These are phyloP conservation scores for Macrolepiota albuminosa DNA, from an alignment of 768 basidiomycete species.

Conservation along the genomic window DNA sequence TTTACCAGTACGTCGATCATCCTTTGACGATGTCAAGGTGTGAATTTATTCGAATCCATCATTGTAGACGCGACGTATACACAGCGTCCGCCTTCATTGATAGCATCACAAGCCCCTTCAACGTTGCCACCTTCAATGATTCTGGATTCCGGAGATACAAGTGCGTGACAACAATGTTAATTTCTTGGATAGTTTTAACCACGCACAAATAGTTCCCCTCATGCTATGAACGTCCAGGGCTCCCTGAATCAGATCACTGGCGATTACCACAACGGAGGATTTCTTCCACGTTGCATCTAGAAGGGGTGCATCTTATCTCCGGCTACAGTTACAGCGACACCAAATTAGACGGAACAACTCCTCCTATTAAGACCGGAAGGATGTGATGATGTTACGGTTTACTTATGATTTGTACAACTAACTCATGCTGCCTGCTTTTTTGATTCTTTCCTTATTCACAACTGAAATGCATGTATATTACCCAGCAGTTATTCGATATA, in stretches of 20 bases:
- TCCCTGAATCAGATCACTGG: not conserved
- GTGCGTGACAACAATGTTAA: not conserved
- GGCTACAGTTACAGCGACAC: not conserved
- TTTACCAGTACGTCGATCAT: conserved; percentile 8
- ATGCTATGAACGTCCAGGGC: not conserved
- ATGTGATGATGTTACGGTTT: not conserved
- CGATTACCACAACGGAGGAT: not conserved
- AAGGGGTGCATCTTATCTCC: not conserved
- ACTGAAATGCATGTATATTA: not conserved
- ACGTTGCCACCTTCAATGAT: conserved; percentile 5
- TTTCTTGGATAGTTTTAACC: not conserved
- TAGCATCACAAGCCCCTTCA: not conserved
- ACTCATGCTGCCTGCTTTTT: not conserved
- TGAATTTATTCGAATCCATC: not conserved
- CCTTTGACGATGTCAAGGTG: not conserved
- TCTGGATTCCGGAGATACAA: conserved; percentile 5
- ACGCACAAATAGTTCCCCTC: conserved; percentile 2
- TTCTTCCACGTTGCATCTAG: conserved; percentile 1
- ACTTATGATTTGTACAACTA: not conserved
- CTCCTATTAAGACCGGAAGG: not conserved
- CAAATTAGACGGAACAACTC: not conserved
- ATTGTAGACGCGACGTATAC: not conserved
- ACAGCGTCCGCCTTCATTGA: not conserved
- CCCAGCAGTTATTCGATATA: not conserved
- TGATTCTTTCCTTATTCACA: not conserved